Base-by-base conservation (phyloP, 768 basidiomycete genomes). In the Termitomyces sp. region DNA sequence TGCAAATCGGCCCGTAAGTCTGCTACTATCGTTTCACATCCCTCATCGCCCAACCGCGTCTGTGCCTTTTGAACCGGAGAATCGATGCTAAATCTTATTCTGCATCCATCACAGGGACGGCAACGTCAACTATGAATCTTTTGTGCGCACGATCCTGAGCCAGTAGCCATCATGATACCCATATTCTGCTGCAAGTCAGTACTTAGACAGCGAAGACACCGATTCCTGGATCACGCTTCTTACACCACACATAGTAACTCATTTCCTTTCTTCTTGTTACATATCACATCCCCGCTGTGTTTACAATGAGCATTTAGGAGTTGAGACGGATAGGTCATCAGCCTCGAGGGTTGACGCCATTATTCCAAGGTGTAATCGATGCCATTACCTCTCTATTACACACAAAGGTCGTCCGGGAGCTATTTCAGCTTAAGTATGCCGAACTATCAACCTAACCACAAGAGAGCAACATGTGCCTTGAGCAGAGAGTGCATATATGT, bases 91-190 rank as follows among this genome's bases (percentile, higher is more conserved):
- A 59, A 44, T 64, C 18, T 28, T 49, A 24, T 15, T 22, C n/a
- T 45, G 20, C 34, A 26, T 42, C 1, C 18, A 20, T 42, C 47
- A 5, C 67, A 97, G 95, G 24, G 95, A 98, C 68, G 96, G 96
- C 15, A 97, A 96, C 65, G 86, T 98, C 69, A 96, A 98, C 74
- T 98, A 98, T 70, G 94, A 96, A 72, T 93, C 91, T 2, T 97
- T 98, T 66, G 94, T 97, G 49, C 86, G 94, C 72, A 93, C 92
- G 20, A 94, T 98, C 65, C 84, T 96, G 53, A 90, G 86, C 67
- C 93, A 94, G 80, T 94, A 75, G 48, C 36, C n/a, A 4, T 29
- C 18, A 26, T 46, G 28, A 61, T 58, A 20, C 53, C 52, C 56
- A 10, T 41, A 26, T 31, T 29, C 20, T 42, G 41, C 60, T 58